Base-by-base conservation (phyloP, 257 asterid species). In the Solanum ossicruentum region DNA sequence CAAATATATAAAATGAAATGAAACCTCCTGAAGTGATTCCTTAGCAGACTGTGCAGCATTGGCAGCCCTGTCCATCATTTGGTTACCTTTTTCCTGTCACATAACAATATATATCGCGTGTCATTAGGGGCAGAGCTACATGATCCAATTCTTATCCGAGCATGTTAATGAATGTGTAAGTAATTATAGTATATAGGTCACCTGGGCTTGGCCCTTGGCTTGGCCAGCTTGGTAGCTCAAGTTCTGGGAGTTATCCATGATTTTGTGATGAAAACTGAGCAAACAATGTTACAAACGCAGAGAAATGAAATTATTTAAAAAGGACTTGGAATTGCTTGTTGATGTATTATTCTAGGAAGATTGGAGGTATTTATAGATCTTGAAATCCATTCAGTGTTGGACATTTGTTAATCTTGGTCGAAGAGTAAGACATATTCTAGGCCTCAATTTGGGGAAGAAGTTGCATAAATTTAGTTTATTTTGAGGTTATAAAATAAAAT, bases 211-310 rank as follows among this genome's bases (percentile, higher is more conserved):
- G n/a, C 91, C 26, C 26, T 26, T 1, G 73, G 87, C 85, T 75
- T 87, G 87, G n/a, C 91, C 91, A 26, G 89, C 89, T 80, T 87
- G 36, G 87, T 89, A 87, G 79, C 88, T 87, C 12, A n/a, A 2
- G 61, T 47, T 87, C 20, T 87, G 87, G 16, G 86, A 82, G 36
- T 43, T 81, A 69, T 86, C 72, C 91, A 88, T 88, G 15, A 6
- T 61, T 55, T 13, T 49, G 5, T 77, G 4, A 49, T 49, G 16
- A 51, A 51, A 51, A 77, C 26, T 77, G 26, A 51, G 63, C 15
- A 77, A 5, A 17, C 26, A 51, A 8, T 77, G 63, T 51, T 15
- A 9, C 6, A 77, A 17, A 51, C 63, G 23, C 5, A 15, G 63
- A 26, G 47, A 77, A 75, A 77, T 23, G 23, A 23, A 77, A 77